Percentiles rank a stretch among this genome's conserved stretches.
Evolutionary conservation across 2,329 filamentous ascomycete species (phyloP).

Genomic region (Pochonia chlamydosporia): DNA sequence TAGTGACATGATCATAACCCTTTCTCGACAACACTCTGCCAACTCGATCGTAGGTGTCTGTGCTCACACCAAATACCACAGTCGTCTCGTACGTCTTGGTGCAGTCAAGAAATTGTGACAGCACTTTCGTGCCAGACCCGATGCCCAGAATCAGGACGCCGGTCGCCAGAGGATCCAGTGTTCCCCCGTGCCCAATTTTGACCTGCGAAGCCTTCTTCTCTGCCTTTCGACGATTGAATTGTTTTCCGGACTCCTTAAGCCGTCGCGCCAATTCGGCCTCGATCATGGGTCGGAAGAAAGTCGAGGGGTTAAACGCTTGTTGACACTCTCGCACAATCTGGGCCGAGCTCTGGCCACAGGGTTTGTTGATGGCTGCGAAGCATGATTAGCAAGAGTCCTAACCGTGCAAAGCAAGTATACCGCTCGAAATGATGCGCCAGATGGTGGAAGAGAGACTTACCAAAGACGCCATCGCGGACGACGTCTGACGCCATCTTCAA

Average conservation of each 20-base stretch:
- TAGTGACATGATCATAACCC: conserved; percentile 75
- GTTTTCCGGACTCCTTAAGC: conserved; percentile 49
- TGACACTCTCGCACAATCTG: conserved; percentile 88
- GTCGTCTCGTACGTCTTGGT: conserved; percentile 91
- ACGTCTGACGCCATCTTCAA: conserved; percentile 48
- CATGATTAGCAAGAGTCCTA: background rate
- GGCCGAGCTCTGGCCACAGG: conserved; percentile 75
- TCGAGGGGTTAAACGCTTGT: conserved; percentile 73
- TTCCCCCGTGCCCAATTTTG: conserved; percentile 95
- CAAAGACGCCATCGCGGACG: conserved; percentile 53
- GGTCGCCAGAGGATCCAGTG: conserved; percentile 87
- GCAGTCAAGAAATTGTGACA: conserved; percentile 75
- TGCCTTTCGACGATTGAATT: conserved; percentile 52
- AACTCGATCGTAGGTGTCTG: conserved; percentile 83
- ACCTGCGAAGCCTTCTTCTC: conserved; percentile 61
- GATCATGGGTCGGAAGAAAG: conserved; percentile 73
- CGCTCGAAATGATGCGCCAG: conserved; percentile 3
- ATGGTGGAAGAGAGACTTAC: conserved; percentile 30
- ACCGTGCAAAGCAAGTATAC: background rate
- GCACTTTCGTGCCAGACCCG: conserved; percentile 78
- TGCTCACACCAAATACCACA: conserved; percentile 84
- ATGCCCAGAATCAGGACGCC: conserved; percentile 87
- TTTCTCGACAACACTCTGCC: conserved; percentile 76
- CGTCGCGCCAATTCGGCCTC: conserved; percentile 53
- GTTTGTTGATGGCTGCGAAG: conserved; percentile 80